Base-by-base conservation (phyloP, 2,329 filamentous ascomycete species). In the Aspergillus sp. region DNA sequence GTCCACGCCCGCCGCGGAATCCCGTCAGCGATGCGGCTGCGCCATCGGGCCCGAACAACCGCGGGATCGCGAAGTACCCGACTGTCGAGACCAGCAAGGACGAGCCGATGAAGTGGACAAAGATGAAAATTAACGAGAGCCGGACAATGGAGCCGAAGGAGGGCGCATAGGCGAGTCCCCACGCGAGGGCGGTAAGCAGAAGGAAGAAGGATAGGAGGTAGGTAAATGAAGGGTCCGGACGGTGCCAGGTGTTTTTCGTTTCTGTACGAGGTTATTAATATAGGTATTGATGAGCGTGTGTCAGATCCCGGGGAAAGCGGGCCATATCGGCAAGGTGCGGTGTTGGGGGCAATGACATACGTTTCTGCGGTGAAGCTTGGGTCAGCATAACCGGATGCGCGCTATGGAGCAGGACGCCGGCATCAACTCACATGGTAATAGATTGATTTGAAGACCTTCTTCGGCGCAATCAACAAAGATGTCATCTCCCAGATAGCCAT, bases 401-500 rank as follows among this genome's bases (percentile, higher is more conserved):
- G 23, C 38, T 41, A 38, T 30, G 13, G 38, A 11, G 30, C 32
- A 36, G 10, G 17, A 8, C 6, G 15, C 8, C 27, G n/a, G 8
- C 17, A 51, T 17, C 32, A 36, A 76, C 81, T 66, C 76, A 88
- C 86, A 76, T 89, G 86, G 70, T 89, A 88, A 74, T 89, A 89
- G 74, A 89, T 88, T 48, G 86, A 87, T 63, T 87, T 81, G 73
- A 90, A 90, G 54, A 90, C 87, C 72, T 89, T 89, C 77, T 89
- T 89, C 0, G 87, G 87, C 32, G 86, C 85, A 71, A 89, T 86
- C 64, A 90, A 80, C 56, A 90, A 78, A 68, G 83, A 85, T 63
- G 85, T 88, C 84, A 90, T 89, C 74, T 90, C 87, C 87, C 87
- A 90, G 66, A 88, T 84, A 19, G 87, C 87, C 81, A 88, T 88